Evolutionary conservation across 768 basidiomycete genomes (phyloP), one percentile per base, ranked within the genome.

Genomic region (Tremella fuciformis): DNA sequence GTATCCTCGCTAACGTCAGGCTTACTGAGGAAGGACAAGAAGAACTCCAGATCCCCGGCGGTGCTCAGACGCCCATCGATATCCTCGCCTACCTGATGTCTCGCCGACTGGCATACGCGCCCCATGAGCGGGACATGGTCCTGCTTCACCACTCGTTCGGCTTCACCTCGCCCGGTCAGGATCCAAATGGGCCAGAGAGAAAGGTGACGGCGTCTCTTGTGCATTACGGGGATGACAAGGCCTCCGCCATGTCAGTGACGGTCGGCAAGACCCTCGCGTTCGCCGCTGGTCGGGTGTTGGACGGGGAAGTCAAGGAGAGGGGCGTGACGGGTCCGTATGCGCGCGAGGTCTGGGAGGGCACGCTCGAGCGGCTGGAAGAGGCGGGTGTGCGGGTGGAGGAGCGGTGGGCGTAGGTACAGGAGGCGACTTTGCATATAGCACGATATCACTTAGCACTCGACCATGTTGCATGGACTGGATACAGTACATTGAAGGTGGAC

Each of bases 221-320:
- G 21, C 77, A 82, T 29, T 87, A 86, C 64, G 91, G 86, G 1
- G 82, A 80, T 18, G 62, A 78, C 1, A 52, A 62, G 4, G 83
- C 82, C 2, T 87, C 88, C 0, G 92, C 92, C 3, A 96, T 96
- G 92, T 84, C 90, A n/a, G 81, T 85, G 26, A 89, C 88, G 2
- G 92, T 96, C 16, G 91, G 91, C 3, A 77, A 92, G 46, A 92
- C 92, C 0, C 84, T 93, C 7, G 92, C 88, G 0, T 84, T 91
- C 67, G 90, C 90, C 1, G 85, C 90, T 1, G 73, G 88, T 65
- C 80, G 81, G 34, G 81, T 91, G 4, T 76, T 88, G 39, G 86
- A 89, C 70, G 88, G 87, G 0, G 77, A 79, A 55, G 78, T 74
- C 76, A 53, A 55, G 18, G 54, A 26, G 29, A 74, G 84, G 34